A percentile compares a stretch with the other conserved stretches of the same genome.
Evolutionary conservation across 2,329 filamentous ascomycete genomes (phyloP).

Genomic region (Incumbomyces delicatus): DNA sequence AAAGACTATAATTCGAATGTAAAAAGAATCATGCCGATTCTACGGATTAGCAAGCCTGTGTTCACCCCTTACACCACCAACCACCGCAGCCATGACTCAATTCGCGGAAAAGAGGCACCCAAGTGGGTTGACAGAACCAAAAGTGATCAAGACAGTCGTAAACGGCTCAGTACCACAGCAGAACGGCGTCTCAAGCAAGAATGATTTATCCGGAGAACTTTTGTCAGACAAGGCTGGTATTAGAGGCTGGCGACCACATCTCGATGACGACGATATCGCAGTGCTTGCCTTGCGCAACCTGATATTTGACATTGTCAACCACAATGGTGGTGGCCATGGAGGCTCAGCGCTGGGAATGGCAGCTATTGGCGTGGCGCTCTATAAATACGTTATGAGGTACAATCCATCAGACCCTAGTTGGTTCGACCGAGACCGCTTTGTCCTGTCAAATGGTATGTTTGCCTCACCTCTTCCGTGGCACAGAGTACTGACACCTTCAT

Average conservation of each 20-base stretch:
- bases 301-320: constrained; percentile 8
- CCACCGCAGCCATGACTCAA: no score
- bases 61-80: no score
- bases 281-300: not conserved
- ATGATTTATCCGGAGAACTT: not conserved
- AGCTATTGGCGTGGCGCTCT: constrained; percentile 50
- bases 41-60: no score
- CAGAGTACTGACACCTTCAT: not conserved
- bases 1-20: no score
- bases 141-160: no score
- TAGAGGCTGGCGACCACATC: not conserved
- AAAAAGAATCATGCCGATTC: no score
- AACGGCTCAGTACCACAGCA: no score
- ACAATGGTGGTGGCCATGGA: constrained; percentile 9
- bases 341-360: constrained; percentile 24
- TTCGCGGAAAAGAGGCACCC: no score
- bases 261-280: not conserved
- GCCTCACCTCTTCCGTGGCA: not conserved
- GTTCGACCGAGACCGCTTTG: constrained; percentile 56
- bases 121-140: no score
- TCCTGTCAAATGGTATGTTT: constrained; percentile 45
- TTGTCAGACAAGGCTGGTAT: not conserved
- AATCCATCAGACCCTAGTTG: constrained; percentile 44
- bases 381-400: constrained; percentile 54
- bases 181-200: not conserved